Conservation (phyloP, 2,329 filamentous ascomycete genomes). For the Colletotrichum euphorbiae region DNA sequence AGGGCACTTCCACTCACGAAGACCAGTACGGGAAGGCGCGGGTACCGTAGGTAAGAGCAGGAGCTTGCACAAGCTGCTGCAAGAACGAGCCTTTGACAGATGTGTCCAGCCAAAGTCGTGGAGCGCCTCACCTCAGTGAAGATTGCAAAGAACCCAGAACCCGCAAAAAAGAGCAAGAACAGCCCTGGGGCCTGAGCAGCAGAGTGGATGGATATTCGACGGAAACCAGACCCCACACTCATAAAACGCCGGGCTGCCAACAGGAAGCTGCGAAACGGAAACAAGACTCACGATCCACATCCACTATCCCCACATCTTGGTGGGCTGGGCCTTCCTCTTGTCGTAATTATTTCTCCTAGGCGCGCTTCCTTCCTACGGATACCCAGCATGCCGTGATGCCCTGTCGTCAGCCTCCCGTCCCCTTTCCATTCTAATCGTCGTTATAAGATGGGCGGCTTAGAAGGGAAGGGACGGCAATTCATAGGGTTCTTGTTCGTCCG, state of each 20-base stretch:
- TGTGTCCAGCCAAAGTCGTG: conserved; percentile 11
- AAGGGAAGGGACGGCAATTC: not conserved
- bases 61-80: not conserved
- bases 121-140: too few species aligned
- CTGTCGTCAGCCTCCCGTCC: conserved; percentile 8
- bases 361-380: not conserved
- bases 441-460: not conserved
- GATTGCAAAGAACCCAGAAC: too few species aligned
- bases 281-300: conserved; percentile 18
- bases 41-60: not conserved
- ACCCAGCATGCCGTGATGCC: not conserved
- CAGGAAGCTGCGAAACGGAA: conserved; percentile 19
- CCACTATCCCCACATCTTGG: not conserved
- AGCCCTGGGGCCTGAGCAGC: too few species aligned
- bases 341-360: conserved; percentile 10
- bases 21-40: too few species aligned
- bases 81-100: conserved; percentile 30
- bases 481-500: not conserved
- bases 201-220: not conserved
- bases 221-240: not conserved
- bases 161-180: too few species aligned
- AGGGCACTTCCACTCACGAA: too few species aligned
- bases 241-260: conserved; percentile 12
- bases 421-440: not conserved
- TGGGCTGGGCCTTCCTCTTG: conserved; percentile 10